Evolutionary conservation across 2,329 filamentous ascomycete species (phyloP).

Genomic region (Colletotrichum lindemuthianum): DNA sequence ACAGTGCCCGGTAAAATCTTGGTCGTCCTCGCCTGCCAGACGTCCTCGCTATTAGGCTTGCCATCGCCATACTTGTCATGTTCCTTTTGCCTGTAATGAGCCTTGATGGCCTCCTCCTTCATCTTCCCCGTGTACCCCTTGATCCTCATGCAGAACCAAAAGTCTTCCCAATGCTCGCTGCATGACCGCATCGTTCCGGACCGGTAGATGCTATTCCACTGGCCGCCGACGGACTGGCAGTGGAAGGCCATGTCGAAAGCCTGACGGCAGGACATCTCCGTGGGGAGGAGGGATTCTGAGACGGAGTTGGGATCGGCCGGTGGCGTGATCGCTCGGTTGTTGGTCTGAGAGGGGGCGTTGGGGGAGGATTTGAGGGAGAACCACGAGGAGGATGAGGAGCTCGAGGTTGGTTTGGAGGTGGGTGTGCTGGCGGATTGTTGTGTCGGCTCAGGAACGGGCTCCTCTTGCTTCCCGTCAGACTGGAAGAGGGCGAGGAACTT

Average conservation of each 20-base stretch:
- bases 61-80: slow-evolving; percentile 71
- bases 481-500: slow-evolving; percentile 63
- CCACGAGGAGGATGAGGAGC: slow-evolving; percentile 43
- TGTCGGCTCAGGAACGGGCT: slow-evolving; percentile 35
- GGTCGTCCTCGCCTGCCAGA: slow-evolving; percentile 81
- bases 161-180: slow-evolving; percentile 88
- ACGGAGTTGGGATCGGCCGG: slow-evolving; percentile 54
- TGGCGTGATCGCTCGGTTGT: slow-evolving; percentile 34
- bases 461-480: slow-evolving; percentile 43
- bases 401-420: slow-evolving; percentile 40
- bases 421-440: slow-evolving; percentile 37
- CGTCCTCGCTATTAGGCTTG: slow-evolving; percentile 81
- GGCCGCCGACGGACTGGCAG: slow-evolving; percentile 90
- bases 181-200: slow-evolving; percentile 82
- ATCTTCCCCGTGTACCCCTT: slow-evolving; percentile 69
- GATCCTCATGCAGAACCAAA: slow-evolving; percentile 97
- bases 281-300: slow-evolving; percentile 78
- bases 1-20: slow-evolving; percentile 62
- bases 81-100: slow-evolving; percentile 75
- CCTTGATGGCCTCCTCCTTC: slow-evolving; percentile 70
- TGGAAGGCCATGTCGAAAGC: slow-evolving; percentile 95
- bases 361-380: slow-evolving; percentile 46
- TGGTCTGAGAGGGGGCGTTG: slow-evolving; percentile 33
- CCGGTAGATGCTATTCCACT: slow-evolving; percentile 92
- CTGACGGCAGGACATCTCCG: slow-evolving; percentile 86